A percentile compares a stretch with the other conserved stretches of the same genome.
phyloP scores from a whole-genome alignment of 2,329 filamentous ascomycete species.

The Pochonia chlamydosporia region DNA sequence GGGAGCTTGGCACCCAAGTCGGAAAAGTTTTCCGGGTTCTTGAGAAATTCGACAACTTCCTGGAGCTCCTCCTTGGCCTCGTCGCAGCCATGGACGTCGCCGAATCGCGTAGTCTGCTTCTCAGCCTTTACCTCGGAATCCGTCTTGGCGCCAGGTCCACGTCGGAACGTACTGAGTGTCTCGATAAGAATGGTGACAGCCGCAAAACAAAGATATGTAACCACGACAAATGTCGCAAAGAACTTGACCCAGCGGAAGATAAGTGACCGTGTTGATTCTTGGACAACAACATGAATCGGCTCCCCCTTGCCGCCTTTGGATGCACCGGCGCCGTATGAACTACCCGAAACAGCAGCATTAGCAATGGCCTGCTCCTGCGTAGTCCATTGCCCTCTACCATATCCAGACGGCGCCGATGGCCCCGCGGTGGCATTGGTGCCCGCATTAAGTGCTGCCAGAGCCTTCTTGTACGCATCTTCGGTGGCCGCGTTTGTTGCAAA shows the following conservation, averaged over 20 bases:
- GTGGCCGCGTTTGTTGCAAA: conserved; percentile 76
- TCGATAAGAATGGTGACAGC: conserved; percentile 80
- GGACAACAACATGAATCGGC: conserved; percentile 92
- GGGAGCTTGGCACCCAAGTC: conserved; percentile 93
- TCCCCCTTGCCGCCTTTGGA: conserved; percentile 66
- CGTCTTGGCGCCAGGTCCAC: conserved; percentile 60
- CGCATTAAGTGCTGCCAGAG: conserved; percentile 43
- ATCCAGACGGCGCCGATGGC: conserved; percentile 13
- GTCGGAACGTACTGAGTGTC: conserved; percentile 71
- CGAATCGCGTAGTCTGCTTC: conserved; percentile 84
- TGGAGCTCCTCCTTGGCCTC: conserved; percentile 98
- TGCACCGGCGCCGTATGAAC: conserved; percentile 13
- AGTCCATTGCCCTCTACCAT: conserved; percentile 22
- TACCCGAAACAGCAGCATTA: conserved; percentile 19
- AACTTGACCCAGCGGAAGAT: conserved; percentile 94
- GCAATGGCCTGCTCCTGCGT: conserved; percentile 23
- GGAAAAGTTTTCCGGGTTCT: conserved; percentile 88
- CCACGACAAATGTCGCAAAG: conserved; percentile 68
- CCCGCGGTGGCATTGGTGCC: conserved; percentile 20
- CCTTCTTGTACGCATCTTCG: conserved; percentile 74
- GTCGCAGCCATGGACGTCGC: conserved; percentile 92
- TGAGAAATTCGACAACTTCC: conserved; percentile 93
- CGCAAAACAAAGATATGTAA: conserved; percentile 74
- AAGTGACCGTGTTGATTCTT: conserved; percentile 73
- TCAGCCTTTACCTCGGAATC: conserved; percentile 87